Base-by-base conservation (phyloP, 2,329 filamentous ascomycete genomes). In the Trichoderma koningii region DNA sequence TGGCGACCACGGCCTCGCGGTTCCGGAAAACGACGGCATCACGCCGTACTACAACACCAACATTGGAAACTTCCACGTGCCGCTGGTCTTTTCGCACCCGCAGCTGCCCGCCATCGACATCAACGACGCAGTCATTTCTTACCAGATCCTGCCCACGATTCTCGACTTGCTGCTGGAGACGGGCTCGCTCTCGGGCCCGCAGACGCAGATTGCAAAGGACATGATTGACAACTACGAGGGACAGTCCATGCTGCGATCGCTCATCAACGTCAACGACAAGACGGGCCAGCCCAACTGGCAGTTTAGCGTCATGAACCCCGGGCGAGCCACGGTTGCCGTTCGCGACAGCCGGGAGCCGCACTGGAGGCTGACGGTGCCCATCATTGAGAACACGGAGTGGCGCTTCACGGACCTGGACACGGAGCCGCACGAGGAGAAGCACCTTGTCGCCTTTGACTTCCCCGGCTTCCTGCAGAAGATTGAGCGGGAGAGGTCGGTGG, bases 51-150 rank as follows among this genome's bases (percentile, higher is more conserved):
- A 75, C 21, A 73, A 76, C 63, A 56, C 67, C 45, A 73, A 74
- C 64, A 66, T 75, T 61, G 74, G 72, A 64, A 74, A 75, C 69
- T 74, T 73, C 63, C 74, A 74, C 21, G 73, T 76, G 3, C 73
- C 73, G 10, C 69, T 76, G 21, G 70, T 73, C 19, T 70, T 76
- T 51, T 71, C 72, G 14, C 74, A 76, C 53, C 74, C 74, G 2
- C 67, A 71, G 34, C 69, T 76, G 34, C 74, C 74, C 2, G 66
- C 70, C n/a, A 63, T 76, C 6, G 72, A 76, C 52, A 71, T 76
- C 64, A 65, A 73, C 21, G 72, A 72, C 42, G 71, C 74, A n/a
- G 72, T 74, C 9, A 71, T 72, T 15, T 74, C 74, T 26, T 67
- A 73, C 50, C 74, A 74, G 23, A 73, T 76, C 26, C 69, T 76